Evolutionary conservation across 371 early-diverging fungal species (phyloP), one percentile per base, ranked within the genome.

Genomic region (Entomophthora muscae): DNA sequence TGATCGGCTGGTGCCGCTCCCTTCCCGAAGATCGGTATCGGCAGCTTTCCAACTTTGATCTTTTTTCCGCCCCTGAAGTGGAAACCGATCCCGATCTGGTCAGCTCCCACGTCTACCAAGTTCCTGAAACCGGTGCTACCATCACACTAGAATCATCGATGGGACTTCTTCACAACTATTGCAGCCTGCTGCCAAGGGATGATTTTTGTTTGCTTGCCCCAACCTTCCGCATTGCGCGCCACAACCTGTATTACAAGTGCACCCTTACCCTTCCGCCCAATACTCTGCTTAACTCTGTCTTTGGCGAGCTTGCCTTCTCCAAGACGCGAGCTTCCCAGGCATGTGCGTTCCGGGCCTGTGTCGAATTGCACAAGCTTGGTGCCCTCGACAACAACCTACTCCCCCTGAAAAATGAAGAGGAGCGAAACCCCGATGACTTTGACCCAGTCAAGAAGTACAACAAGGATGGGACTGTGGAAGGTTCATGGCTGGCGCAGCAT

Each of bases 371-470:
- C 52, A 66, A 66, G 23, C 51, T 73, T 0, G 82, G 85, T 1
- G 88, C 83, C 0, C 72, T 94, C 28, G 80, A 88, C 67, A 86
- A 91, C 32, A 76, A 83, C 53, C 72, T 95, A 23, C 56, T 83
- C 23, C 91, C 91, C 42, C 51, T 64, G 12, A 57, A 32, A 21
- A 33, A 63, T 1, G n/a, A n/a, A n/a, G 59, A 22, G 10, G 53
- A 1, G 24, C 30, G 58, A 12, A 66, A 64, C 0, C 64, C 64
- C 21, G 58, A 63, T 17, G 65, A 63, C 2, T 68, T 58, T 55
- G 67, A 69, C 51, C 63, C 62, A 54, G 51, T 26, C 3, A 64
- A 30, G 24, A 3, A 57, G 10, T 30, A 29, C 22, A 23, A 57
- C 51, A n/a, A 59, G 32, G 24, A 61, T 57, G 64, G 54, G 0